Base-by-base conservation (phyloP, 2,329 filamentous ascomycete genomes). In the Penicillium sclerotiorum region DNA sequence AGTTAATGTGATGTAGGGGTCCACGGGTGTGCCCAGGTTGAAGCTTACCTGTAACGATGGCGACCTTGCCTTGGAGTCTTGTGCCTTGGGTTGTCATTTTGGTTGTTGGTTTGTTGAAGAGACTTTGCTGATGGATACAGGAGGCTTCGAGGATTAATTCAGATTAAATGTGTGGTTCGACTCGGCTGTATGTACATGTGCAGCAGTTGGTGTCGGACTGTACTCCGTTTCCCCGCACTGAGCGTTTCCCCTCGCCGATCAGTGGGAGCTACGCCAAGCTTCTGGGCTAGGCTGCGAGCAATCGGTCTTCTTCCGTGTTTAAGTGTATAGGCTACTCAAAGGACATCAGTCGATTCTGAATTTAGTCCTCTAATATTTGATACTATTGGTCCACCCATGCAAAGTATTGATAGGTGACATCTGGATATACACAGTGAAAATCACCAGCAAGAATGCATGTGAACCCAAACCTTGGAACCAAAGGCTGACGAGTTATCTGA, bases 31-130 rank as follows among this genome's bases (percentile, higher is more conserved):
- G n/a, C n/a, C n/a, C 44, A 12, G n/a, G 18, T 13, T 36, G 33
- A 18, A 36, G 13, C 25, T 39, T 58, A 75, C 74, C 74, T 15
- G 74, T 77, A 20, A 77, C 71, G 38, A 76, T 74, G 53, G 73
- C 72, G 33, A 76, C 72, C 55, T 77, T 77, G 49, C 71, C 73
- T 47, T 70, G 65, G 9, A 77, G 64, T 47, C 73, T 66, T 25
- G 63, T 55, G 22, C 65, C 61, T 45, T 57, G 59, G 13, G 50
- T 21, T 15, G 57, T 48, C 50, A 55, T 62, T 11, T 13, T 47
- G 35, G 8, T 4, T 20, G 23, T n/a, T 28, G 25, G 25, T 28
- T 28, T 28, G 6, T 28, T 28, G 25, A 13, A 28, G 9, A 28
- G 13, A 9, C 25, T 28, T 8, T 2, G 25, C 25, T 28, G 25